Conservation (phyloP, 495 filamentous ascomycete species). For the Acidiella bohemica region DNA sequence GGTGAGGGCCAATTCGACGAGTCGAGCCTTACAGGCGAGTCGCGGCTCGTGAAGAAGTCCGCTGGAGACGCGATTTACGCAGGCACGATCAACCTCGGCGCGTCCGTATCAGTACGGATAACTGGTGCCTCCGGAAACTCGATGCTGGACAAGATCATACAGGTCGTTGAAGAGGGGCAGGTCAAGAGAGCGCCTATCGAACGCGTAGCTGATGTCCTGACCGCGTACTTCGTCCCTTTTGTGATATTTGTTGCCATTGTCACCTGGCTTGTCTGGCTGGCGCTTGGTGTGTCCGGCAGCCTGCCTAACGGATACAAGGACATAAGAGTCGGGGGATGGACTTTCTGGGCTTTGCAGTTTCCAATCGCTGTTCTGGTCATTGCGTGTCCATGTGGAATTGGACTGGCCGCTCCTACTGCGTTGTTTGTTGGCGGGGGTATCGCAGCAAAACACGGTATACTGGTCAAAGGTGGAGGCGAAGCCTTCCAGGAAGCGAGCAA, state of each 20-base stretch:
- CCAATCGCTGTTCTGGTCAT: constrained; percentile 92
- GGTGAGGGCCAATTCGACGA: constrained; percentile 70
- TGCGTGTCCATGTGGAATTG: constrained; percentile 87
- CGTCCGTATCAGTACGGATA: constrained; percentile 56
- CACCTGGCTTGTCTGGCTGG: constrained; percentile 76
- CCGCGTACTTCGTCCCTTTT: constrained; percentile 77
- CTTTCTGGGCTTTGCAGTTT: constrained; percentile 78
- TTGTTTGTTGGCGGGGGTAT: constrained; percentile 83
- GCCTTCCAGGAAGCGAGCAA: constrained; percentile 87
- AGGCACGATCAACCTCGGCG: constrained; percentile 73
- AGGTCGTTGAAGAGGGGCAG: constrained; percentile 82
- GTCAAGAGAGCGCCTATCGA: constrained; percentile 78
- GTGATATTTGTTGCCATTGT: constrained; percentile 68
- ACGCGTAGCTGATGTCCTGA: constrained; percentile 68
- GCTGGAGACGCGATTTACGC: constrained; percentile 62
- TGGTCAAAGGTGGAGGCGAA: constrained; percentile 90
- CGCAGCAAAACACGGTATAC: constrained; percentile 74
- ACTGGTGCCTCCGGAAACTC: constrained; percentile 61
- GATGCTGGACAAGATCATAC: constrained; percentile 86
- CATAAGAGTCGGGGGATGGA: constrained; percentile 55
- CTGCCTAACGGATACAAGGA: constrained; percentile 57
- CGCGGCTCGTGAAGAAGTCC: constrained; percentile 58
- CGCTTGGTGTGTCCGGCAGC: constrained; percentile 53
- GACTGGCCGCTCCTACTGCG: constrained; percentile 86
- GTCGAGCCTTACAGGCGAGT: constrained; percentile 82